Conservation (phyloP, 257 asterid genomes). For the Penstemon davidsonii region DNA sequence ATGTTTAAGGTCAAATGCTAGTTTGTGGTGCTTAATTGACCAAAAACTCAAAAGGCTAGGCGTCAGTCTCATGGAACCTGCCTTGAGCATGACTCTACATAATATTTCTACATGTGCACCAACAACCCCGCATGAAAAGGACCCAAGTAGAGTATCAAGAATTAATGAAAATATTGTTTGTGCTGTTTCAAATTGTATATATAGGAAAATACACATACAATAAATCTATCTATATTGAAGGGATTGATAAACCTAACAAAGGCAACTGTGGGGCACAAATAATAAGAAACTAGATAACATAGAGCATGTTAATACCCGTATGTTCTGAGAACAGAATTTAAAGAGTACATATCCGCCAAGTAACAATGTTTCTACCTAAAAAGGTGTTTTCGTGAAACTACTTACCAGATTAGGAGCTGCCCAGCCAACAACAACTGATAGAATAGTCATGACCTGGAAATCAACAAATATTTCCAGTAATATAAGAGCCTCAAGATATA, state of each 20-base stretch:
- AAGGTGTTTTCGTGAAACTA: no score
- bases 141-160: neutral
- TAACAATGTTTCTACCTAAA: slow-evolving; percentile 1
- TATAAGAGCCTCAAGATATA: slow-evolving; percentile 5
- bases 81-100: no score
- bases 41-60: no score
- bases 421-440: slow-evolving; percentile 96
- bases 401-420: slow-evolving; percentile 93
- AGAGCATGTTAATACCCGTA: neutral
- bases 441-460: slow-evolving; percentile 89
- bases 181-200: slow-evolving; percentile 1
- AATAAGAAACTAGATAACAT: slow-evolving; percentile 1
- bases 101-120: no score
- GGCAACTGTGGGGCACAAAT: neutral
- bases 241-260: neutral
- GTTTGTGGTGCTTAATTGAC: no score
- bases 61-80: no score
- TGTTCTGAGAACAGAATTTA: no score
- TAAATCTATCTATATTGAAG: slow-evolving; percentile 1
- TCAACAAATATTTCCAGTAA: slow-evolving; percentile 22
- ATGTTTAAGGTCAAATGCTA: no score
- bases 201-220: neutral
- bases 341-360: neutral
- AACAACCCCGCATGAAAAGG: neutral
- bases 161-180: neutral